These are phyloP conservation scores for Stylosanthes scabra DNA, from an alignment of 331 rosid species.

Conservation along the genomic window DNA sequence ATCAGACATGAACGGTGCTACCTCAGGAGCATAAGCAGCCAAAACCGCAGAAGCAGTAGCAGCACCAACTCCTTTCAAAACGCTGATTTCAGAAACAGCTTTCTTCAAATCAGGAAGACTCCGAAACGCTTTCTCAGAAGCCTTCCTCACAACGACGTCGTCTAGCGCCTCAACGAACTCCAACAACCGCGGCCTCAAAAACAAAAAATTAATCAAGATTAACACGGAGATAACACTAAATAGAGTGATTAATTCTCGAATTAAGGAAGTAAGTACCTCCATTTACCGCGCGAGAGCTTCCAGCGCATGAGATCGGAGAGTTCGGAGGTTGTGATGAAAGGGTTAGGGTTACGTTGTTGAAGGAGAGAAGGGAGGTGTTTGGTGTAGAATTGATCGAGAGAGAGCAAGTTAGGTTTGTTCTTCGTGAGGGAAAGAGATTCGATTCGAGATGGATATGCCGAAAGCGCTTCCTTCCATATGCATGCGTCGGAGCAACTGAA, in stretches of 20 bases:
- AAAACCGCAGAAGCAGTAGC: conserved; percentile 90
- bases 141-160: conserved; percentile 59
- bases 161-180: conserved; percentile 79
- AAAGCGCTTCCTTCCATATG: conserved; percentile 71
- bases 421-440: conserved; percentile 48
- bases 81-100: conserved; percentile 77
- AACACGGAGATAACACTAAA: not conserved
- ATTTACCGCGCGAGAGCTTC: conserved; percentile 94
- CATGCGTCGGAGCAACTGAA: conserved; percentile 51
- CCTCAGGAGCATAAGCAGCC: conserved; percentile 76
- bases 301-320: conserved; percentile 89
- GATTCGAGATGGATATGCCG: conserved; percentile 55
- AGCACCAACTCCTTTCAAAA: conserved; percentile 86
- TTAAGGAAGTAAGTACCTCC: conserved; percentile 57
- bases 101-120: conserved; percentile 73
- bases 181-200: conserved; percentile 80
- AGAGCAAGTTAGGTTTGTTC: conserved; percentile 60
- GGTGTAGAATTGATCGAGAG: conserved; percentile 71
- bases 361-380: conserved; percentile 68
- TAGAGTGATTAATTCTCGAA: not conserved
- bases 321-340: conserved; percentile 67
- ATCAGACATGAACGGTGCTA: conserved; percentile 93
- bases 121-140: conserved; percentile 68
- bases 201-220: not conserved
- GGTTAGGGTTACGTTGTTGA: conserved; percentile 83